Evolutionary conservation across 192 early-diverging fungal genomes (phyloP).

Genomic region (Coemansia sp.): DNA sequence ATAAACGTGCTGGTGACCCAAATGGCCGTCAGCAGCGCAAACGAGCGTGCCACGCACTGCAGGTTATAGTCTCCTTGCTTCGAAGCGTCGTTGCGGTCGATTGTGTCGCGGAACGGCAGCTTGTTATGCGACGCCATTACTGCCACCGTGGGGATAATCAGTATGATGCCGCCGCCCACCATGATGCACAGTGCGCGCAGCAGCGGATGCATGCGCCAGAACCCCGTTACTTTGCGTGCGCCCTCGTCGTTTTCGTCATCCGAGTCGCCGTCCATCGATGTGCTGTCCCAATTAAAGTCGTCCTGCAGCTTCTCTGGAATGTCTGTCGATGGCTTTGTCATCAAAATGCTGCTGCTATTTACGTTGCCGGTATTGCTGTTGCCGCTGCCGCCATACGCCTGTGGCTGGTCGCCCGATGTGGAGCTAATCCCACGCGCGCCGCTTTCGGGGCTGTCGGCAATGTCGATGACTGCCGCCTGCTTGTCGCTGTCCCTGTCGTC

Average conservation of each 20-base stretch:
- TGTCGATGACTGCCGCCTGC: slow-evolving; percentile 37
- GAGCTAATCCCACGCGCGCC: too few species aligned
- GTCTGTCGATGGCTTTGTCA: slow-evolving; percentile 41
- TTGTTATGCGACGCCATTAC: slow-evolving; percentile 49
- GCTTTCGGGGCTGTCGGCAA: slow-evolving; percentile 15
- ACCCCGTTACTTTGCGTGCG: slow-evolving; percentile 23
- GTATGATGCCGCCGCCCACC: slow-evolving; percentile 54
- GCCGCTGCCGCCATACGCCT: background rate
- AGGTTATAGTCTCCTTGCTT: slow-evolving; percentile 35
- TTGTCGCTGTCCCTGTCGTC: slow-evolving; percentile 14
- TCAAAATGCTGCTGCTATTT: slow-evolving; percentile 21
- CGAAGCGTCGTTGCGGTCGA: background rate
- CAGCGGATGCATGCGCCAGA: slow-evolving; percentile 61
- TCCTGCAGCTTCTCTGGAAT: slow-evolving; percentile 41
- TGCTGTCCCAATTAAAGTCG: slow-evolving; percentile 54
- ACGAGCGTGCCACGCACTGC: slow-evolving; percentile 47
- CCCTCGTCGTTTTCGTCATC: slow-evolving; percentile 33
- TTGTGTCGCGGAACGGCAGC: slow-evolving; percentile 30
- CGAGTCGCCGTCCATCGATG: slow-evolving; percentile 20
- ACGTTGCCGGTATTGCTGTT: slow-evolving; percentile 1
- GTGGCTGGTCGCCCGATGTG: too few species aligned
- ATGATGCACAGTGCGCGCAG: slow-evolving; percentile 58
- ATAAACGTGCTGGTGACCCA: slow-evolving; percentile 56
- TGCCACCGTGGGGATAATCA: slow-evolving; percentile 56
- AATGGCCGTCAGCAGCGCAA: slow-evolving; percentile 52